A percentile compares a stretch with the other conserved stretches of the same genome.
Evolutionary conservation across 768 basidiomycete genomes (phyloP).

Genomic region (Asterophora lycoperdoides): DNA sequence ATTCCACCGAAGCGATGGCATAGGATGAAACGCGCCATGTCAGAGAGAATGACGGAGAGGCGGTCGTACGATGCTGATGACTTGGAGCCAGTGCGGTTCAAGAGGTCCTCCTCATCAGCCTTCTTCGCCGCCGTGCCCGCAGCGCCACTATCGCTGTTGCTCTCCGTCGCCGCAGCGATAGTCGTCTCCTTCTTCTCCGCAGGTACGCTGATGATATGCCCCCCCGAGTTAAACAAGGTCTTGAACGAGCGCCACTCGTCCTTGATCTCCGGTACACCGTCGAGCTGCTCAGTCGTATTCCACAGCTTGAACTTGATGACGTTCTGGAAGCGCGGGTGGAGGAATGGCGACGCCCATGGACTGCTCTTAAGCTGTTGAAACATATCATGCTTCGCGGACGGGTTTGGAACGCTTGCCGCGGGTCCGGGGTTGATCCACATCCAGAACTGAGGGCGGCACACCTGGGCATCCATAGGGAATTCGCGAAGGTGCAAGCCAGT

Average conservation of each 20-base stretch:
- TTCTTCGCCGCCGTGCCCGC: conserved; percentile 45
- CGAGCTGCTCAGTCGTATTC: conserved; percentile 96
- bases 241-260: conserved; percentile 80
- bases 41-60: conserved; percentile 87
- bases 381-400: conserved; percentile 77
- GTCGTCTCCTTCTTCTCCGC: conserved; percentile 30
- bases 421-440: conserved; percentile 96
- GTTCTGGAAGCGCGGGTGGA: conserved; percentile 84
- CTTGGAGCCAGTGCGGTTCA: conserved; percentile 84
- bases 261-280: conserved; percentile 79
- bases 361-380: conserved; percentile 69
- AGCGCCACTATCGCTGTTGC: conserved; percentile 46
- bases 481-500: conserved; percentile 65
- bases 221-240: conserved; percentile 84
- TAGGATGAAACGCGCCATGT: conserved; percentile 95
- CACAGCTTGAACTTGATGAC: conserved; percentile 90
- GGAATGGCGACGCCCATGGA: conserved; percentile 90
- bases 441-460: conserved; percentile 91
- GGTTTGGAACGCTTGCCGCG: conserved; percentile 79
- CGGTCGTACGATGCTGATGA: conserved; percentile 86
- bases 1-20: conserved; percentile 93
- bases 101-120: conserved; percentile 45
- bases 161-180: conserved; percentile 23
- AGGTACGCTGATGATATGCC: conserved; percentile 64
- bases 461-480: conserved; percentile 36